Conservation (phyloP, 2,329 filamentous ascomycete genomes). For the Fusarium hostae region DNA sequence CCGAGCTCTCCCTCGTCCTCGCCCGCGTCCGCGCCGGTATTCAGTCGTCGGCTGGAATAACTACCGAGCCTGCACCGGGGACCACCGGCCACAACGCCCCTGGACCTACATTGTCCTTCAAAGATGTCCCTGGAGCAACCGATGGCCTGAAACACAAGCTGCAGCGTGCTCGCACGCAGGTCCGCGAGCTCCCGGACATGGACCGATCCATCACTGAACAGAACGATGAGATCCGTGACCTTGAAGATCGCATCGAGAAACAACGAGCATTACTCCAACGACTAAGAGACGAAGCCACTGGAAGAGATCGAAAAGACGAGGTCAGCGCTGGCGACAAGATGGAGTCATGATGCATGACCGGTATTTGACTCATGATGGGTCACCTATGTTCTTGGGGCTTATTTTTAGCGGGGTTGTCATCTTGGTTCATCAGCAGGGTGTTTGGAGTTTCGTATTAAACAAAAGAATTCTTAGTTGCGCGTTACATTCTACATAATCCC, state of each 20-base stretch:
- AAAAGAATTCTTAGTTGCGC: conserved; percentile 24
- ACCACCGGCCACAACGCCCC: conserved; percentile 49
- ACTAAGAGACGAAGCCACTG: conserved; percentile 60
- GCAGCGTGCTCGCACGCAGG: conserved; percentile 76
- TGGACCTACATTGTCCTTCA: conserved; percentile 61
- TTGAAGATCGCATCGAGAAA: conserved; percentile 71
- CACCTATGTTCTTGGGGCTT: not conserved
- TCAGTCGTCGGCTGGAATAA: conserved; percentile 54
- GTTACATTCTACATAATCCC: conserved; percentile 18
- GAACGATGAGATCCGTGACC: conserved; percentile 73
- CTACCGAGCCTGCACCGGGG: conserved; percentile 52
- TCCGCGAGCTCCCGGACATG: conserved; percentile 76
- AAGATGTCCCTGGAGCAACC: conserved; percentile 82
- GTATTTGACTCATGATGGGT: conserved; percentile 12
- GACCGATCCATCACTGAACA: conserved; percentile 74
- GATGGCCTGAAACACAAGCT: conserved; percentile 85
- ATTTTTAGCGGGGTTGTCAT: not conserved
- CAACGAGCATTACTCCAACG: conserved; percentile 69
- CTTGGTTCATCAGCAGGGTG: conserved; percentile 20
- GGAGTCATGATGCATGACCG: conserved; percentile 50
- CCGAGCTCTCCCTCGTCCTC: conserved; percentile 82
- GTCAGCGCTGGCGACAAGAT: conserved; percentile 51
- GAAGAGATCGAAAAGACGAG: conserved; percentile 49
- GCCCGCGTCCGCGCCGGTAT: conserved; percentile 72
- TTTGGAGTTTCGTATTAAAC: conserved; percentile 19